Base-by-base conservation (phyloP, 2,329 filamentous ascomycete genomes). In the Ramularia endophylla region DNA sequence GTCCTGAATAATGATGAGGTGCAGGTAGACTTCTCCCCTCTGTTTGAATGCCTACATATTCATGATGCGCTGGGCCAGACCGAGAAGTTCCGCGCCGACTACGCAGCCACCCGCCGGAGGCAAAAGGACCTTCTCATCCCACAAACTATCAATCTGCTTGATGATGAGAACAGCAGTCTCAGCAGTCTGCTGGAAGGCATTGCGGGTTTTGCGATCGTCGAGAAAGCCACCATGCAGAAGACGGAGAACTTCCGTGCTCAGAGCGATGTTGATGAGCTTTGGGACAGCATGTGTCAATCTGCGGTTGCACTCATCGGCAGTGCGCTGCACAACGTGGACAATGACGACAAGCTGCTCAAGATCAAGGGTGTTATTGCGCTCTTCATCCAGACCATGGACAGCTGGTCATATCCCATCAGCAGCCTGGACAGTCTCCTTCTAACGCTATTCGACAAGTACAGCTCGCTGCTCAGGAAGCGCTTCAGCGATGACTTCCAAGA, bases 321-420 rank as follows among this genome's bases (percentile, higher is more conserved):
- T 53, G 83, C 87, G 0, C 70, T 98, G 4, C 75, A 78, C 36
- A 79, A 81, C 29, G 79, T 98, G n/a, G 81, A 80, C 44, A 92
- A 94, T 60, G 88, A 92, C 9, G 89, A 97, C 60, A 78, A 85
- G 19, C 70, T 98, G 27, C 71, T 97, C n/a, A 94, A 92, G 62
- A 89, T 95, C 58, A 98, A 98, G 65, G 87, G 87, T 33, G 78
- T 94, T 18, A 81, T 97, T 58, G 85, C 89, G 3, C 72, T 98
- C 11, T 98, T 98, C 62, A 94, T 97, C 56, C 87, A 98, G 60
- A 97, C 92, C 1, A 95, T 98, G 90, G 87, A 95, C 73, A 85
- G 84, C 50, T 97, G 89, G 87, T 84, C 81, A 29, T 98, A 97
- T 61, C 82, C 87, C 0, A 85, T 95, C 2, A 73, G 80, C 3